Evolutionary conservation across 495 filamentous ascomycete species (phyloP).

Genomic region (Xylaria telfairii): DNA sequence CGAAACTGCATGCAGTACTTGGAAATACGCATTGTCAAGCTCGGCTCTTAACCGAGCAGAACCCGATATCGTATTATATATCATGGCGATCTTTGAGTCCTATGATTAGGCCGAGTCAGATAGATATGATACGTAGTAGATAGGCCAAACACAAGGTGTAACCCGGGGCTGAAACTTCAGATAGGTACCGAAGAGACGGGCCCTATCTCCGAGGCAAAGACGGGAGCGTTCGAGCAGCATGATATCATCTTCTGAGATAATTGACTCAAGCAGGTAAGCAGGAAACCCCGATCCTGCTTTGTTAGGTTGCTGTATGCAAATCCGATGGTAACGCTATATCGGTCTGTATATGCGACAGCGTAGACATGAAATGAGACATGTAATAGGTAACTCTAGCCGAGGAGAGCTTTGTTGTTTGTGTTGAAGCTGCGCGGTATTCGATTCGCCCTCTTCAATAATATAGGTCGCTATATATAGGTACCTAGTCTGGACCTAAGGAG

Average conservation of each 20-base stretch:
- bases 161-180: background rate
- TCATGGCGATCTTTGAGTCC: background rate
- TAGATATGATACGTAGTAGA: background rate
- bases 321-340: background rate
- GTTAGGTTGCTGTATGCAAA: background rate
- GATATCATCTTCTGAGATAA: background rate
- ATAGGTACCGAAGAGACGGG: background rate
- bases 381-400: too few relatives aligned
- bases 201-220: background rate
- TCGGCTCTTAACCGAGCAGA: background rate
- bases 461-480: too few relatives aligned
- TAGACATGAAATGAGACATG: too few relatives aligned
- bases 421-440: background rate
- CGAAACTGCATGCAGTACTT: too few relatives aligned
- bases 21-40: background rate
- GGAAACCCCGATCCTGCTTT: background rate
- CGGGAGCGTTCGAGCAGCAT: background rate
- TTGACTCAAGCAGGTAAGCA: background rate
- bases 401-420: too few relatives aligned
- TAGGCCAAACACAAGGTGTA: background rate
- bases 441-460: too few relatives aligned
- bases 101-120: conserved; percentile 2
- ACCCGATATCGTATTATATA: background rate
- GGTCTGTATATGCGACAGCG: background rate
- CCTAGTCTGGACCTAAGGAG: too few relatives aligned